Conservation (phyloP, 345 rosid genomes). For the Hibiscus syriacus region DNA sequence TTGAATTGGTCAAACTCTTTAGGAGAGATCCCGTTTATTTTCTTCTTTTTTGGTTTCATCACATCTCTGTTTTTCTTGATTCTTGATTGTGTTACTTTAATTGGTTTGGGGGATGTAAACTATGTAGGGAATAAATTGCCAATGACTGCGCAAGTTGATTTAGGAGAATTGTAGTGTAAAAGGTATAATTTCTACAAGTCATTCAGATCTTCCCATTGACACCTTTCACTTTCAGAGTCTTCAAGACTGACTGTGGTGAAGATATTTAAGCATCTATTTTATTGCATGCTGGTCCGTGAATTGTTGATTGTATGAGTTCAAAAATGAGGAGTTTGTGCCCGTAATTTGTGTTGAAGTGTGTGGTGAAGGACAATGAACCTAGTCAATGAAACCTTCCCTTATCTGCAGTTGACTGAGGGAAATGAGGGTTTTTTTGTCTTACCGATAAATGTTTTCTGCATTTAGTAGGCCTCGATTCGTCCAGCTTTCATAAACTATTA, state of each 20-base stretch:
- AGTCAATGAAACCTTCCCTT: background rate
- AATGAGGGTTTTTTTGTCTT: background rate
- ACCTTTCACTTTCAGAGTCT: background rate
- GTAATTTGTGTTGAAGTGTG: background rate
- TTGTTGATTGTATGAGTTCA: background rate
- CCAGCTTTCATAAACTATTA: background rate
- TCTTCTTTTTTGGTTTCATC: background rate
- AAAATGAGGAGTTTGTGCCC: background rate
- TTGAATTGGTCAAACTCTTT: background rate
- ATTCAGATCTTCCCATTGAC: background rate
- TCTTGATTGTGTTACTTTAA: no score
- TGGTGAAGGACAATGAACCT: background rate
- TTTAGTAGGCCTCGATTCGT: background rate
- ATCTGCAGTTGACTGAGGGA: background rate
- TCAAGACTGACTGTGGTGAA: background rate
- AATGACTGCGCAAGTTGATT: background rate
- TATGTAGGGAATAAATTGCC: background rate
- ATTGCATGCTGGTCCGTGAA: background rate
- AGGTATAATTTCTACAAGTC: background rate
- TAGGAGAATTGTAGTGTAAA: background rate
- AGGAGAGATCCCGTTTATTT: background rate
- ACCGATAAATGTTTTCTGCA: background rate
- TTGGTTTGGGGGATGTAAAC: background rate
- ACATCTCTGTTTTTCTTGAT: background rate
- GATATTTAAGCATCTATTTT: background rate